phyloP scores from a whole-genome alignment of 768 basidiomycete species.

The Podaxis mareebaensis region DNA sequence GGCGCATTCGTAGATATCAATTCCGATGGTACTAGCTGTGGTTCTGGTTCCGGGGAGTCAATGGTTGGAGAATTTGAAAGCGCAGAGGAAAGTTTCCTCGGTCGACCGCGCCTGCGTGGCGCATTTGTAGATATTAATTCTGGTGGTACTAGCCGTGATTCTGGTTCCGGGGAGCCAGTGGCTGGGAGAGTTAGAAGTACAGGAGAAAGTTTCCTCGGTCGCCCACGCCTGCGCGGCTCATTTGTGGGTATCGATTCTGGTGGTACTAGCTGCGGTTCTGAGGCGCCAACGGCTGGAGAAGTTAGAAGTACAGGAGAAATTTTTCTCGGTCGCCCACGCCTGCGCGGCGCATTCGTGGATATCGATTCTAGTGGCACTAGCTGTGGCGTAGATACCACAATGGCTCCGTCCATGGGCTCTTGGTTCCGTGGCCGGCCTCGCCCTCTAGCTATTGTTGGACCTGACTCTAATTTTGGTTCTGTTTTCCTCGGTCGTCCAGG shows the following conservation, averaged over 20 bases:
- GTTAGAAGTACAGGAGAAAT: background rate
- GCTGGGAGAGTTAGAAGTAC: background rate
- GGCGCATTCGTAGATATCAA: background rate
- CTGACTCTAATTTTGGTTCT: background rate
- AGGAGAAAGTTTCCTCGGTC: constrained; percentile 3
- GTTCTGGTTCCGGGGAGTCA: background rate
- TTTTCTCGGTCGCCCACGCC: constrained; percentile 7
- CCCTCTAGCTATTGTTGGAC: background rate
- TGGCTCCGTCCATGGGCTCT: background rate
- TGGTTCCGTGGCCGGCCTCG: background rate
- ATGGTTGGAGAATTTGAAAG: no score
- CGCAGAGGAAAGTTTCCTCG: background rate
- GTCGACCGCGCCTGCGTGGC: background rate
- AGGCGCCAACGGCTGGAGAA: background rate
- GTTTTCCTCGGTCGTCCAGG: background rate
- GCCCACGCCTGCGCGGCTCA: background rate
- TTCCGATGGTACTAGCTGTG: background rate
- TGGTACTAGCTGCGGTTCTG: background rate
- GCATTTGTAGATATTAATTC: background rate
- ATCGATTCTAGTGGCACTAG: background rate
- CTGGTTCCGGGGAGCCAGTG: background rate
- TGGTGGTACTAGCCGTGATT: background rate
- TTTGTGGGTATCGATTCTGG: background rate
- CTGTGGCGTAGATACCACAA: background rate
- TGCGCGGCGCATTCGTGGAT: background rate